Conservation (phyloP, 148 eudicot species). For the Talinum fruticosum region DNA sequence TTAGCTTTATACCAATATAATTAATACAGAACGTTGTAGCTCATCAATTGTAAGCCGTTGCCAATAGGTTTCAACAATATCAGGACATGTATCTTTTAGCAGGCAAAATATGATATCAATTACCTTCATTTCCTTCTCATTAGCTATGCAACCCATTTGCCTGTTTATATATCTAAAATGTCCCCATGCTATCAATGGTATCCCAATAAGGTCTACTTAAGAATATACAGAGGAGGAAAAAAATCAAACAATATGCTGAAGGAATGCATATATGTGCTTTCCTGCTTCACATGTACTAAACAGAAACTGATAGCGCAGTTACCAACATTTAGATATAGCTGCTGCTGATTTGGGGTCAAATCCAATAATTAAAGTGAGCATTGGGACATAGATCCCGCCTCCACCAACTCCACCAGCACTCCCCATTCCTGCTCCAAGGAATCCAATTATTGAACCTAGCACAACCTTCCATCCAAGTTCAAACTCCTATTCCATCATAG, state of each 20-base stretch:
- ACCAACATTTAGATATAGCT: slow-evolving; percentile 17
- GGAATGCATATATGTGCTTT: background rate
- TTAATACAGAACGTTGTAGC: background rate
- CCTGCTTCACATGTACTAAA: slow-evolving; percentile 2
- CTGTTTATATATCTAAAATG: background rate
- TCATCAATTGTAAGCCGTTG: background rate
- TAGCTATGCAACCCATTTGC: background rate
- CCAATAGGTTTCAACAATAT: background rate
- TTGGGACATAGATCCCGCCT: slow-evolving; percentile 19
- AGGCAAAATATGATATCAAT: background rate
- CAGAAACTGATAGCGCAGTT: background rate
- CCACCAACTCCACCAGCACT: slow-evolving; percentile 14
- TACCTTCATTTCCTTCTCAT: background rate
- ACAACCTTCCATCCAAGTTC: slow-evolving; percentile 22
- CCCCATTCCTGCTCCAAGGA: slow-evolving; percentile 23
- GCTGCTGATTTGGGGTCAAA: slow-evolving; percentile 19
- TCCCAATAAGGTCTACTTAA: background rate
- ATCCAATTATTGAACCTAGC: slow-evolving; percentile 12
- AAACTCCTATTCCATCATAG: slow-evolving; percentile 11
- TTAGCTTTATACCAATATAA: background rate
- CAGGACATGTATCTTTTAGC: background rate
- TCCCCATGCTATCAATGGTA: background rate
- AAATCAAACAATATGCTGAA: background rate
- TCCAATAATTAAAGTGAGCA: slow-evolving; percentile 17
- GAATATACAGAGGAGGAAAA: background rate